Evolutionary conservation across 2,329 filamentous ascomycete genomes (phyloP), one percentile per base, ranked within the genome.

Genomic region (Hypoxylon sp.): DNA sequence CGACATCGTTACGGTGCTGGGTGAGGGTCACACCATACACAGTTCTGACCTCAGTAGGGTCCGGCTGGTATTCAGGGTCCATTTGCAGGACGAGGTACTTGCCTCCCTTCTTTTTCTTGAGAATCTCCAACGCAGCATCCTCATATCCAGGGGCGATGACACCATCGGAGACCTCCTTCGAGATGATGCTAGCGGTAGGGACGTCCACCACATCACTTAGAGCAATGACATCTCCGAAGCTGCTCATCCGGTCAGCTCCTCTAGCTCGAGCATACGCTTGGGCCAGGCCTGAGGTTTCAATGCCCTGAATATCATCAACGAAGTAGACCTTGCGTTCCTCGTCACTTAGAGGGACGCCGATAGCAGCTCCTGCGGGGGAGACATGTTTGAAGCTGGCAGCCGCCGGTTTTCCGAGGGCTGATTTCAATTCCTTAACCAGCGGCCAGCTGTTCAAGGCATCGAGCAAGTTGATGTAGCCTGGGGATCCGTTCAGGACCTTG

Each of bases 381-480:
- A 98, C 96, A 79, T 99, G 96, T 88, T 97, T 99, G 89, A 99
- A 99, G 78, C 93, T 97, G 68, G 96, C 95, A 28, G 96, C 96
- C 56, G 96, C 96, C 32, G 96, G 93, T 79, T 91, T 90, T 72
- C 91, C 90, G 20, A 98, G 89, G 20, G 95, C 93, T 72, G 91
- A 84, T 84, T 93, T 96, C 74, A 99, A 87, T 83, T 99, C 96
- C 85, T 97, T 97, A 61, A 99, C 96, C 65, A 99, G 83, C 5
- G 93, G 92, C 96, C 96, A 99, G 72, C 93, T 93, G 80, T 99
- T 99, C 73, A 99, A 87, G 52, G 93, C 93, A 80, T 99, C 96
- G 50, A 99, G 88, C 51, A 99, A 86, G 83, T 99, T 99, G 84
- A 99, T 96, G 81, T 97, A 99, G 56, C 96, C 96, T 6, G 96